phyloP scores from a whole-genome alignment of 2,329 filamentous ascomycete species.

The Diaporthe aspalathi region DNA sequence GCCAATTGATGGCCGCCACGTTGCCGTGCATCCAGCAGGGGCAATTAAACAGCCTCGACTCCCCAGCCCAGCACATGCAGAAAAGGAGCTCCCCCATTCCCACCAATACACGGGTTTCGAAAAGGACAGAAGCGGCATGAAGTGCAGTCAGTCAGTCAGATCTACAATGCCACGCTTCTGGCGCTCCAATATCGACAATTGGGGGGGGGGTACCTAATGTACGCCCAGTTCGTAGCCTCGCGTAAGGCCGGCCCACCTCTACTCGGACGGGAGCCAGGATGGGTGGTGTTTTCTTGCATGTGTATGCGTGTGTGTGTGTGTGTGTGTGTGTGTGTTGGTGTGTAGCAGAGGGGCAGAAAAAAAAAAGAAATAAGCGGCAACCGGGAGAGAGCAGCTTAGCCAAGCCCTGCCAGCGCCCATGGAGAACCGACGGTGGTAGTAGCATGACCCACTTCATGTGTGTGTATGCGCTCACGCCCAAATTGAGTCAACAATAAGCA shows the following conservation, averaged over 20 bases:
- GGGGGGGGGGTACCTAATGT: neutral
- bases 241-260: neutral
- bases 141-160: neutral
- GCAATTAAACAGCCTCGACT: neutral
- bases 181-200: neutral
- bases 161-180: neutral
- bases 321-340: constrained; percentile 6
- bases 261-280: too few relatives aligned
- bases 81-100: neutral
- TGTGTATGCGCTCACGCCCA: neutral
- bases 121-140: neutral
- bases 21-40: neutral
- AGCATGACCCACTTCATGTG: neutral
- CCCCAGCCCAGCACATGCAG: neutral
- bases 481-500: constrained; percentile 3
- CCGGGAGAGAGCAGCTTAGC: neutral
- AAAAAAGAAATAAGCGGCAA: too few relatives aligned
- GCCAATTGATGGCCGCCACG: neutral
- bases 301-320: neutral
- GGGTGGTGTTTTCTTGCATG: neutral
- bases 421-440: constrained; percentile 3
- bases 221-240: constrained; percentile 6
- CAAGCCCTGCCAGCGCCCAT: neutral
- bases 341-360: constrained; percentile 17
- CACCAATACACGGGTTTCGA: too few relatives aligned